Conservation (phyloP, 257 asterid genomes). For the Cruciata laevipes region DNA sequence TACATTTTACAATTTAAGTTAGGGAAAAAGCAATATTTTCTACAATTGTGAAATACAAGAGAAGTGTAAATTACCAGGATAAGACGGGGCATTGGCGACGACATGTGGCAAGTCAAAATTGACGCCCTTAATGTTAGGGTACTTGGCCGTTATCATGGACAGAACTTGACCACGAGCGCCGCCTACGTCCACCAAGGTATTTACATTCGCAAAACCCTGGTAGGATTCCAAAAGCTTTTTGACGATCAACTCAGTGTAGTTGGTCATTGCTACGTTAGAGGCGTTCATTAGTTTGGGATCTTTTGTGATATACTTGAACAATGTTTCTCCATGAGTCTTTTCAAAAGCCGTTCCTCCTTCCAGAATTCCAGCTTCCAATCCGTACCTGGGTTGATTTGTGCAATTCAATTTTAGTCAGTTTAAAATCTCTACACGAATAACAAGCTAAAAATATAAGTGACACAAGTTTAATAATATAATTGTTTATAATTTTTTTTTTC, state of each 20-base stretch:
- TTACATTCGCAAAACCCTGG: constrained; percentile 23
- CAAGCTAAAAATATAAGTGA: too few species aligned
- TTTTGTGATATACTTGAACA: constrained; percentile 13
- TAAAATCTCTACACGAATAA: too few species aligned
- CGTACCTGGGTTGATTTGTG: constrained; percentile 10
- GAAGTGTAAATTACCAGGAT: constrained; percentile 13
- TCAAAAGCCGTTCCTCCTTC: constrained; percentile 31
- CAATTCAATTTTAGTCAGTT: background rate
- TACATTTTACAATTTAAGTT: background rate
- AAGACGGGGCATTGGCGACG: constrained; percentile 26
- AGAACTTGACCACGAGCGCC: constrained; percentile 34
- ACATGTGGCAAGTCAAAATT: constrained; percentile 36
- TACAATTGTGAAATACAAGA: too few species aligned
- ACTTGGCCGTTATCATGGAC: constrained; percentile 24
- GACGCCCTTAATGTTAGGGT: constrained; percentile 26
- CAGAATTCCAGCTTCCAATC: constrained; percentile 24
- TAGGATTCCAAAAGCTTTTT: constrained; percentile 21
- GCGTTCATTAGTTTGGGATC: constrained; percentile 17
- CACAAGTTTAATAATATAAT: too few species aligned
- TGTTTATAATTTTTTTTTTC: too few species aligned
- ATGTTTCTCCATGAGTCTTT: constrained; percentile 17
- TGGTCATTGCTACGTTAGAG: constrained; percentile 27
- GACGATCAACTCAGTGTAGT: constrained; percentile 12
- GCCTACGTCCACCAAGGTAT: constrained; percentile 32
- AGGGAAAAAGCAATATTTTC: too few species aligned